phyloP scores from a whole-genome alignment of 2,329 filamentous ascomycete species.

The Claviceps purpurea region DNA sequence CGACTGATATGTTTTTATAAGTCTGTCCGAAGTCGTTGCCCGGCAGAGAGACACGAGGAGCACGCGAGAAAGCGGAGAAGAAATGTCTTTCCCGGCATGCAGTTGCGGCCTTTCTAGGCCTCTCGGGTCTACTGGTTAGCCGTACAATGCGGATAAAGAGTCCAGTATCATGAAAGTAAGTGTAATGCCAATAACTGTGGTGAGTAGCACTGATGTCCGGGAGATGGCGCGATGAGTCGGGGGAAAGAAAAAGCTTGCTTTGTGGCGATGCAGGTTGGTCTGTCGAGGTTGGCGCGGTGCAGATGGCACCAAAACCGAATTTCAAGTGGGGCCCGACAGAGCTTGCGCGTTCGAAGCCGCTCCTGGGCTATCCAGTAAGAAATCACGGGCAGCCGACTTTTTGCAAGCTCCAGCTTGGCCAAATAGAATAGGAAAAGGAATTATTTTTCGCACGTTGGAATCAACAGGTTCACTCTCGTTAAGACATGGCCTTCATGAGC shows the following conservation, averaged over 20 bases:
- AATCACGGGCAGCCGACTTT: background rate
- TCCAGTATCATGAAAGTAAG: background rate
- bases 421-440: too few relatives aligned
- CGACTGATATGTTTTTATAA: background rate
- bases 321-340: background rate
- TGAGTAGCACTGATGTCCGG: background rate
- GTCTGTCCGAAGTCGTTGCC: background rate
- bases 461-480: too few relatives aligned
- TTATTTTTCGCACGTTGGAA: too few relatives aligned
- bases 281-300: background rate
- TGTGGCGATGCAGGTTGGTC: background rate
- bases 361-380: background rate
- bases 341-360: slow-evolving; percentile 4
- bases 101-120: background rate
- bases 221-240: background rate
- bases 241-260: background rate
- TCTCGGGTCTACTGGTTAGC: background rate
- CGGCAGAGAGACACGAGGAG: background rate
- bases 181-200: background rate
- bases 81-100: background rate
- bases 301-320: background rate
- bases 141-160: background rate
- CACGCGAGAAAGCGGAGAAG: background rate
- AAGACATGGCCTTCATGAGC: too few relatives aligned
- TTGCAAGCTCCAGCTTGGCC: too few relatives aligned